Conservation (phyloP, 2,329 filamentous ascomycete species). For the Aspergillus nomiae region DNA sequence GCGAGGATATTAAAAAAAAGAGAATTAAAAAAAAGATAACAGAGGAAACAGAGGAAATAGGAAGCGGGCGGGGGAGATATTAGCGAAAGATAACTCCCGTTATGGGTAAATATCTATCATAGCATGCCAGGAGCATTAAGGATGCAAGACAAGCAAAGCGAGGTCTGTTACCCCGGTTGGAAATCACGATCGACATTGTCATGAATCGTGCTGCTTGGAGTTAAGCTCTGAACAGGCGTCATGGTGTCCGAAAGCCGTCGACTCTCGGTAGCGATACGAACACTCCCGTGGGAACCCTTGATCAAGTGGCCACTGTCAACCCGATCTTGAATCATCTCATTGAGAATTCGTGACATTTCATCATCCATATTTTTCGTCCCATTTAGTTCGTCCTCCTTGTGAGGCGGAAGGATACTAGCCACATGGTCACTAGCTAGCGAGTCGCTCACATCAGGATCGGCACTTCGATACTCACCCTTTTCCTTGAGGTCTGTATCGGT, state of each 20-base stretch:
- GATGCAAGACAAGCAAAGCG: neutral
- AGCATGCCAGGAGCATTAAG: neutral
- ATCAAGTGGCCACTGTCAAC: constrained; percentile 75
- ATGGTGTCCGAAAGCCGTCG: constrained; percentile 33
- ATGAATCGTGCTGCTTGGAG: constrained; percentile 22
- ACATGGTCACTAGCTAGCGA: constrained; percentile 27
- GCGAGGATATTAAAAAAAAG: constrained; percentile 13
- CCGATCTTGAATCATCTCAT: constrained; percentile 93
- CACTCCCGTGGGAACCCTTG: constrained; percentile 66
- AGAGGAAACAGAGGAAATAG: constrained; percentile 10
- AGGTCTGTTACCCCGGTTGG: neutral
- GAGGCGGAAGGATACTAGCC: constrained; percentile 33
- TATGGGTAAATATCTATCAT: neutral
- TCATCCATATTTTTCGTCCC: constrained; percentile 76
- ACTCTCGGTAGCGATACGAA: constrained; percentile 57
- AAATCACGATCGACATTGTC: constrained; percentile 12
- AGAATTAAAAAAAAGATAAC: constrained; percentile 11
- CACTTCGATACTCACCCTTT: constrained; percentile 29
- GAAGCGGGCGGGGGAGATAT: neutral
- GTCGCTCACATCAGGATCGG: constrained; percentile 29
- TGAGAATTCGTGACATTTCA: constrained; percentile 89
- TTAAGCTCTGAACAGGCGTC: constrained; percentile 28
- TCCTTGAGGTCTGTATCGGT: constrained; percentile 39
- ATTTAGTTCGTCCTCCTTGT: constrained; percentile 36
- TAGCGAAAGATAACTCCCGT: neutral